A percentile compares a stretch with the other conserved stretches of the same genome.
phyloP scores from a whole-genome alignment of 176 grass and related monocot genomes.

The Raddia distichophylla region DNA sequence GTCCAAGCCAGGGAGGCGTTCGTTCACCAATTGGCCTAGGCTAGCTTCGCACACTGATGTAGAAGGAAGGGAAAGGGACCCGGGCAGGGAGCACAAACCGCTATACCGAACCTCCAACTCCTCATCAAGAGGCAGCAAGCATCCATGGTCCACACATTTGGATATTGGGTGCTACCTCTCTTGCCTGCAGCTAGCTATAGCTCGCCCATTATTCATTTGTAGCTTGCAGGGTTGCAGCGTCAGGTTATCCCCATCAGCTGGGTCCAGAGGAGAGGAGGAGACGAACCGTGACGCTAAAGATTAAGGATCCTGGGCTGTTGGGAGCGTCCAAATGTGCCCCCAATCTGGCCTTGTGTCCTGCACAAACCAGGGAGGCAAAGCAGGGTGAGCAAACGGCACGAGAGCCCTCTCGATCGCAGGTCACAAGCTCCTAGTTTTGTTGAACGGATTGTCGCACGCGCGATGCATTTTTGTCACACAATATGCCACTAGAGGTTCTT shows the following conservation, averaged over 20 bases:
- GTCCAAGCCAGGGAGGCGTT: neutral
- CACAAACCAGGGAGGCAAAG: conserved; percentile 15
- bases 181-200: neutral
- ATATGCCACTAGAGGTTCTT: neutral
- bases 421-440: neutral
- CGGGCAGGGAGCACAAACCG: conserved; percentile 28
- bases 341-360: conserved; percentile 13
- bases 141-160: neutral
- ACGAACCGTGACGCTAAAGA: conserved; percentile 6
- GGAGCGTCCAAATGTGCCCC: neutral
- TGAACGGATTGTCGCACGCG: neutral
- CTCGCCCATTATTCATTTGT: neutral
- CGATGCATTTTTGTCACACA: no score
- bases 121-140: neutral
- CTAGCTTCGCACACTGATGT: neutral
- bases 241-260: neutral
- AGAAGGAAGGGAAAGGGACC: conserved; percentile 36
- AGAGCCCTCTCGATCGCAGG: neutral
- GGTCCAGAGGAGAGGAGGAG: neutral
- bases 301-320: neutral
- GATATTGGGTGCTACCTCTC: neutral
- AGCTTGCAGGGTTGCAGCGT: neutral
- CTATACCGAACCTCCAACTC: conserved; percentile 40
- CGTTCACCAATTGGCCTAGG: neutral
- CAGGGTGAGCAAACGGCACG: neutral